A percentile compares a stretch with the other conserved stretches of the same genome.
These are phyloP conservation scores for Coccomyxa subellipsoidea DNA, from an alignment of 163 green algal genomes.

Conservation along the genomic window DNA sequence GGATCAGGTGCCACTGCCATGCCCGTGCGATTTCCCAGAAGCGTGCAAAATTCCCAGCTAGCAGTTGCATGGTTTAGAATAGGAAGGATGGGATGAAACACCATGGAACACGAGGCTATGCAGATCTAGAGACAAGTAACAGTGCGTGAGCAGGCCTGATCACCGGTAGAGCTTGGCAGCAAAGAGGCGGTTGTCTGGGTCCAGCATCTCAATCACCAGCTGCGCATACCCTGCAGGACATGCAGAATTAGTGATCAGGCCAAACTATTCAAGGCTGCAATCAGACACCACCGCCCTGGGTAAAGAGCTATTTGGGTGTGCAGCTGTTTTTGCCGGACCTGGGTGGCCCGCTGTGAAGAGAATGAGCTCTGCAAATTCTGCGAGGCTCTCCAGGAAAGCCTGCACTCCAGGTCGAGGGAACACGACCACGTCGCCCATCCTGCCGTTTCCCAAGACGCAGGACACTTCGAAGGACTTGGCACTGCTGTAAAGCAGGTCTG, in stretches of 20 bases:
- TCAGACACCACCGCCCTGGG: not conserved
- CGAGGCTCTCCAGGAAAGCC: constrained; percentile 42
- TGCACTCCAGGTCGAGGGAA: constrained; percentile 46
- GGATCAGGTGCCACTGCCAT: too few species aligned
- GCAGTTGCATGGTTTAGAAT: too few species aligned
- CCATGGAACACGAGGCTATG: too few species aligned
- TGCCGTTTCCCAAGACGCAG: not conserved
- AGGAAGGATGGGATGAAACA: too few species aligned
- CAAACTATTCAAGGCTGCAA: not conserved
- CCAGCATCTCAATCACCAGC: constrained; percentile 30
- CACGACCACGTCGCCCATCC: constrained; percentile 12
- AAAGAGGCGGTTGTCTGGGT: constrained; percentile 29
- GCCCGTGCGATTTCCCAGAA: too few species aligned
- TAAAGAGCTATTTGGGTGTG: too few species aligned
- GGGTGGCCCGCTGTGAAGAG: constrained; percentile 50
- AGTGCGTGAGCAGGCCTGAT: too few species aligned
- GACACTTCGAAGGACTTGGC: not conserved
- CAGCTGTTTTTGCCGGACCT: too few species aligned
- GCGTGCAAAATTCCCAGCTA: too few species aligned
- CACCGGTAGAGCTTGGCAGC: constrained; percentile 29
- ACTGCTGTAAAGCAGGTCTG: not conserved
- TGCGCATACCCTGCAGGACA: constrained; percentile 25
- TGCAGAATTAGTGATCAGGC: not conserved
- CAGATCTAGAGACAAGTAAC: too few species aligned
- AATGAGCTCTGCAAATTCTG: constrained; percentile 49